Evolutionary conservation across 1,284 basidiomycete species (phyloP), one percentile per base, ranked within the genome.

Genomic region (Takashimella koratensis): DNA sequence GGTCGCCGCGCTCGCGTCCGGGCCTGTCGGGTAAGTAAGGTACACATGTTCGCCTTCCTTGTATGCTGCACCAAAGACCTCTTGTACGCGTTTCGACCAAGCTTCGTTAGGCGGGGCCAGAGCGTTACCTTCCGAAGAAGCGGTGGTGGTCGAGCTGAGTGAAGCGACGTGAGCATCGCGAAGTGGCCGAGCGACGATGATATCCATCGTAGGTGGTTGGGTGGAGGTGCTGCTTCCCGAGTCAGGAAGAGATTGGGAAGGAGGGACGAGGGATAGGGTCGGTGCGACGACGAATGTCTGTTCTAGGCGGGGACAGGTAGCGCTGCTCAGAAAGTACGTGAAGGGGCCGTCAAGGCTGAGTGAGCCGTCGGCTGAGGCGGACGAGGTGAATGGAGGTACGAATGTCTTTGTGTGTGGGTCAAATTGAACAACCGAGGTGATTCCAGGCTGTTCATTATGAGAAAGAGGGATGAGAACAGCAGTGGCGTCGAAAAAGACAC

Each of bases 231-330:
- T 70, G 0, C 70, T 59, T 1, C 56, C 47, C 26, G 46, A 4
- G 21, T 2, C 3, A 26, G 36, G 24, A 2, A 46, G 79, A 66
- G n/a, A 36, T 36, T 36, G 78, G 76, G 43, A 77, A 69, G 25
- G 68, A 64, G 56, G 78, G 71, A 30, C 68, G 63, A 73, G 45
- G 1, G 52, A 54, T 2, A 76, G 66, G 22, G 85, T 78, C 10
- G 90, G 88, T 0, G 84, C 79, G 45, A 92, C 87, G 51, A 85
- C 79, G 68, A 96, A 95, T 2, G 77, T 70, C 1, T 87, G 83
- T 72, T 97, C 93, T 52, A 97, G 79, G 13, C 93, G 80, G 70
- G 90, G 86, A 25, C 88, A 87, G 53, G 90, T 87, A 49, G 88
- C 80, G 0, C 87, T 86, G 5, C 86, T 84, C 20, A 95, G 73